Evolutionary conservation across 768 basidiomycete species (phyloP).

Genomic region (Leccinum ochraceum): DNA sequence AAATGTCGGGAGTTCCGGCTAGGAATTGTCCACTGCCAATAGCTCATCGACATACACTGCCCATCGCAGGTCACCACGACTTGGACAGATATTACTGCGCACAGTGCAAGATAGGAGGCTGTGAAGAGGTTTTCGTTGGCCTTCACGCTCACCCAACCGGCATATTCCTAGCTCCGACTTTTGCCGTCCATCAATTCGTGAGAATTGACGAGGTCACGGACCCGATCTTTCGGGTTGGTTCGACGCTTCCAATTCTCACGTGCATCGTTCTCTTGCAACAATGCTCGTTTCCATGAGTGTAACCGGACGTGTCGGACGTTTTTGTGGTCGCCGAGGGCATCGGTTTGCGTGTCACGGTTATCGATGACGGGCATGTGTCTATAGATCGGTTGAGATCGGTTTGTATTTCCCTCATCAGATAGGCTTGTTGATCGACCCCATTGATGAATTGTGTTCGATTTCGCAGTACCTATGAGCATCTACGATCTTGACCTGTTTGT

Average conservation of each 20-base stretch:
- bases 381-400: background rate
- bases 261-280: background rate
- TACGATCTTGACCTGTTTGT: background rate
- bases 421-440: background rate
- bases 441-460: background rate
- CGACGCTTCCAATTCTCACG: background rate
- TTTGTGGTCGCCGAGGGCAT: background rate
- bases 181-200: background rate
- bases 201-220: background rate
- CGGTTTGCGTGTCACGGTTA: background rate
- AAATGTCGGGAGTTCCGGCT: background rate
- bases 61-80: background rate
- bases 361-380: background rate
- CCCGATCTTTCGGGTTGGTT: background rate
- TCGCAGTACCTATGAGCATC: background rate
- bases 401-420: background rate
- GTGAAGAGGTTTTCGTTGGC: background rate
- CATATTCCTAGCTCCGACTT: background rate
- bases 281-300: background rate
- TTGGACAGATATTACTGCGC: background rate
- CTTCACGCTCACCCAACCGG: background rate
- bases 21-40: background rate
- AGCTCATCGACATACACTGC: constrained; percentile 1
- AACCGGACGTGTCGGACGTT: background rate
- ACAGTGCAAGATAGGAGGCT: background rate